Conservation (phyloP, 75 land plant species). For the Pinus taeda region DNA sequence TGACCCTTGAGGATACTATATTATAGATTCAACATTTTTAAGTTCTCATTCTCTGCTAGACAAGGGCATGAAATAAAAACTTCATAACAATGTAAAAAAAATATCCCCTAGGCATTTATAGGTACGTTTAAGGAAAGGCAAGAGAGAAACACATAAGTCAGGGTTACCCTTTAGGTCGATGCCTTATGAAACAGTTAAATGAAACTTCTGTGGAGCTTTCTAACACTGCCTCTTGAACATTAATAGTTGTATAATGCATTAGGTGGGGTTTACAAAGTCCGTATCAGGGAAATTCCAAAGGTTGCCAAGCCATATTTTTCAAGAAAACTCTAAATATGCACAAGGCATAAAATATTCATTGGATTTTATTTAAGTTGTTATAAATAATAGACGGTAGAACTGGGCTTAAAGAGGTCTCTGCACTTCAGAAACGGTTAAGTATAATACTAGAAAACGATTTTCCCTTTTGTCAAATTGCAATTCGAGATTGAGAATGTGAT, state of each 20-base stretch:
- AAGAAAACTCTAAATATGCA: neutral
- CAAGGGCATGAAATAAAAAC: neutral
- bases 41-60: neutral
- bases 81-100: neutral
- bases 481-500: neutral
- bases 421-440: neutral
- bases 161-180: neutral
- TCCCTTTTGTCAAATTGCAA: neutral
- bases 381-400: neutral
- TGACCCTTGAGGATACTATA: neutral
- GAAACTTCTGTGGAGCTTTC: neutral
- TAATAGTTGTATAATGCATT: neutral
- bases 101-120: neutral
- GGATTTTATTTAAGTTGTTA: neutral
- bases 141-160: neutral
- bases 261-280: neutral
- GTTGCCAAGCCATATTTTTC: neutral
- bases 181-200: neutral
- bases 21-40: neutral
- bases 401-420: neutral
- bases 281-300: neutral
- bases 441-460: neutral
- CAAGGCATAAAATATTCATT: neutral
- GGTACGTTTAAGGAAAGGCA: neutral
- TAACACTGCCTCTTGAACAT: neutral